Evolutionary conservation across 345 rosid species (phyloP).

Genomic region (Atalantia buxifolia): DNA sequence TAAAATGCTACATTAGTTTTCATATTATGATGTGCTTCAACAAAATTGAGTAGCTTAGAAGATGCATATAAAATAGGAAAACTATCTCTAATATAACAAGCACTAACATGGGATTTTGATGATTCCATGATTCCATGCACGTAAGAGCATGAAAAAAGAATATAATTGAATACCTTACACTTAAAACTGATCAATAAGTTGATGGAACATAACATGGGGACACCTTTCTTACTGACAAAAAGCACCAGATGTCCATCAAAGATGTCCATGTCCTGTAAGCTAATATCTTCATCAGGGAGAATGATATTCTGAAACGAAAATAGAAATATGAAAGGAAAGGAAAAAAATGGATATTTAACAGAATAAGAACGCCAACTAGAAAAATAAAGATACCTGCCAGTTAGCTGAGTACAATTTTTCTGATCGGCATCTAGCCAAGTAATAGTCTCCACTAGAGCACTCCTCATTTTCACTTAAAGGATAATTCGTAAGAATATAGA

Average conservation of each 20-base stretch:
- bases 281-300: conserved; percentile 54
- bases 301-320: conserved; percentile 48
- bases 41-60: background rate
- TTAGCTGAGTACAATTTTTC: conserved; percentile 42
- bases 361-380: background rate
- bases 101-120: background rate
- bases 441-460: conserved; percentile 46
- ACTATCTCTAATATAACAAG: background rate
- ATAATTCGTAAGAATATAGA: conserved; percentile 77
- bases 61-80: background rate
- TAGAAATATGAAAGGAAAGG: conserved; percentile 1
- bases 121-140: background rate
- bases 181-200: conserved; percentile 50
- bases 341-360: background rate
- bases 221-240: conserved; percentile 48
- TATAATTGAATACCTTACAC: conserved; percentile 37
- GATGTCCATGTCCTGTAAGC: conserved; percentile 83
- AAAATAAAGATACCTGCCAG: conserved; percentile 50
- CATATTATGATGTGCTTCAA: background rate
- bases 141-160: conserved; percentile 5
- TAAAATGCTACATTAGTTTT: background rate
- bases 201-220: conserved; percentile 66
- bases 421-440: conserved; percentile 50
- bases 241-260: conserved; percentile 73
- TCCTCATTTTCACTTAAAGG: conserved; percentile 39